Evolutionary conservation across 2,329 filamentous ascomycete species (phyloP), one percentile per base, ranked within the genome.

Genomic region (Fusarium continuum): DNA sequence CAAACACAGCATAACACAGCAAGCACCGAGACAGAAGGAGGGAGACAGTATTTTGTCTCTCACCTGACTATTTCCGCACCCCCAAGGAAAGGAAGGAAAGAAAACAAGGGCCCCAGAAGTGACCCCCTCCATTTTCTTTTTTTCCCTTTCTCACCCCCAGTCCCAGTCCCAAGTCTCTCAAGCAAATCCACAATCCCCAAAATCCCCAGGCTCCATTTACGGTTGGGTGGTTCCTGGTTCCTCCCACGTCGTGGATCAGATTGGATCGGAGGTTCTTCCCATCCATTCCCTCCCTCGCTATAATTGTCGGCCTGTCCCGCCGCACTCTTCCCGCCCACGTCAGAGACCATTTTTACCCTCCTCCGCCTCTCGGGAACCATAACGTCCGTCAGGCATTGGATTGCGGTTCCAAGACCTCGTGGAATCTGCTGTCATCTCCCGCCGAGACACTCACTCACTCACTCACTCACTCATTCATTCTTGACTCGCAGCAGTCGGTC

Each of bases 381-480:
- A 51, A 59, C 29, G 16, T 36, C 34, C 26, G 46, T 55, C 60
- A 63, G 60, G 62, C 55, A 54, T 60, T 54, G 55, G 47, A 65
- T 64, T 61, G 56, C 50, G 46, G 57, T 51, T 62, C 63, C 65
- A 70, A 52, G 58, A 49, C 61, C 53, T 66, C 44, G 56, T 66
- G 67, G 67, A 69, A 69, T 69, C 60, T 62, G 50, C 48, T 54
- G 32, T 69, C 64, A 69, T 69, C 67, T 69, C 62, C 64, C 56
- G 57, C 56, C 60, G 55, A 69, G 64, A 69, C 66, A 69, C 44
- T 32, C 47, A 36, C 26, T 53, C 46, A 39, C 46, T 60, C 34
- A 45, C 34, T 53, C 47, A 36, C 26, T 53, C 46, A 39, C 46
- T 60, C 34, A 45, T 29, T 53, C 65, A 65, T 68, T 67, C 68